phyloP scores from a whole-genome alignment of 2,329 filamentous ascomycete species.

The Diaporthe sp. region DNA sequence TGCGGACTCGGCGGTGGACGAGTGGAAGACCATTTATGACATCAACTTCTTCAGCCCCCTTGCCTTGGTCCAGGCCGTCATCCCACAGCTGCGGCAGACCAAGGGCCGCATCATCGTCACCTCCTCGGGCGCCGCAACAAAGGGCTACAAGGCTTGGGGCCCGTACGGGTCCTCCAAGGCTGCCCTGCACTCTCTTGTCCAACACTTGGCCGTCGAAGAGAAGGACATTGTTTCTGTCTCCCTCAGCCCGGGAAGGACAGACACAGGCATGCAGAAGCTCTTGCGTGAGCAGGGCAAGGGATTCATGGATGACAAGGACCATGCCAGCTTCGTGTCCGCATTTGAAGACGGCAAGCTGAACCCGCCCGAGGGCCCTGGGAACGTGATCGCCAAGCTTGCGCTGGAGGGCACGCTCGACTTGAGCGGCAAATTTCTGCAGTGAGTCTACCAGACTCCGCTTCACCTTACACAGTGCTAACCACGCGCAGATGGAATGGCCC shows the following conservation, averaged over 20 bases:
- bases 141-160: conserved; percentile 80
- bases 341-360: conserved; percentile 81
- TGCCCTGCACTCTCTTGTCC: conserved; percentile 83
- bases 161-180: conserved; percentile 88
- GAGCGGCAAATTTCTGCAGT: conserved; percentile 83
- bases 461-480: conserved; percentile 46
- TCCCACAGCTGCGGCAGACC: conserved; percentile 77
- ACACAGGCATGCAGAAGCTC: conserved; percentile 91
- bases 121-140: conserved; percentile 82
- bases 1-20: conserved; percentile 74
- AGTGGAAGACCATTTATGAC: conserved; percentile 84
- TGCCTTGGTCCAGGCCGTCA: conserved; percentile 79
- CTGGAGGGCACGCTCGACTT: conserved; percentile 75
- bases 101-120: conserved; percentile 82
- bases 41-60: conserved; percentile 90
- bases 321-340: conserved; percentile 77
- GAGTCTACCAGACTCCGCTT: conserved; percentile 51
- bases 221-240: conserved; percentile 80
- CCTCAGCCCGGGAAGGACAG: conserved; percentile 84
- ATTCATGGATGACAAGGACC: conserved; percentile 68
- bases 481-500: conserved; percentile 64
- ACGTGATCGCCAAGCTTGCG: conserved; percentile 86
- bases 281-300: conserved; percentile 74
- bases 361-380: conserved; percentile 85
- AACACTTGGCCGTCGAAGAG: conserved; percentile 83